Base-by-base conservation (phyloP, 2,329 filamentous ascomycete species). In the Monosporascus cannonballus region DNA sequence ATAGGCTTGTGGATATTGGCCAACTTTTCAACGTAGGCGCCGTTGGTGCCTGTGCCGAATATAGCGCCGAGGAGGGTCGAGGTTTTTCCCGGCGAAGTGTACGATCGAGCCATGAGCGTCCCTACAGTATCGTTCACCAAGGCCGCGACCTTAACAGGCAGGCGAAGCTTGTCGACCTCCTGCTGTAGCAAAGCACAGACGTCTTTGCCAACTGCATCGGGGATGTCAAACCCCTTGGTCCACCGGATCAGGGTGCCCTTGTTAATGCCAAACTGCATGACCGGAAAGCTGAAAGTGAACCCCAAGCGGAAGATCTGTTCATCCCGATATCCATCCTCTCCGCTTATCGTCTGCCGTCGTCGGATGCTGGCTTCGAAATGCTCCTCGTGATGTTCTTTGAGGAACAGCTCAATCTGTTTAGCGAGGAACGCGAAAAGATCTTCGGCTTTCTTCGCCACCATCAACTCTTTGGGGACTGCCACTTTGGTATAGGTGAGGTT, bases 221-320 rank as follows among this genome's bases (percentile, higher is more conserved):
- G 81, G 60, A 99, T 97, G 68, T 97, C 90, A 68, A 96, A 99
- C 50, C 94, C 94, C 76, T 99, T 99, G 53, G 94, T 99, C 94
- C 94, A 99, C 62, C 94, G 85, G 72, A 96, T 94, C 51, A 99
- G 79, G 53, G 86, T 87, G 56, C 94, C 94, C 73, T 91, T 93
- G 79, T 97, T 97, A 69, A 99, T 96, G 39, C 90, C 92, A 53
- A 89, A 79, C 70, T 99, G 94, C 68, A 95, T 84, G 39, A 97
- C 92, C 3, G 94, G 94, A 75, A 97, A 99, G 68, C 89, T 96
- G 73, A 99, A 99, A 50, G 94, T 99, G 74, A 99, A 99, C n/a
- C 94, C 94, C 42, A 99, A 79, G 63, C 91, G 89, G 74, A 97
- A 96, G 56, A 94, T 83, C 54, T 93, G 79, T 68, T 93, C 84